Base-by-base conservation (phyloP, 2,329 filamentous ascomycete genomes). In the Clonostachys rhizophaga region DNA sequence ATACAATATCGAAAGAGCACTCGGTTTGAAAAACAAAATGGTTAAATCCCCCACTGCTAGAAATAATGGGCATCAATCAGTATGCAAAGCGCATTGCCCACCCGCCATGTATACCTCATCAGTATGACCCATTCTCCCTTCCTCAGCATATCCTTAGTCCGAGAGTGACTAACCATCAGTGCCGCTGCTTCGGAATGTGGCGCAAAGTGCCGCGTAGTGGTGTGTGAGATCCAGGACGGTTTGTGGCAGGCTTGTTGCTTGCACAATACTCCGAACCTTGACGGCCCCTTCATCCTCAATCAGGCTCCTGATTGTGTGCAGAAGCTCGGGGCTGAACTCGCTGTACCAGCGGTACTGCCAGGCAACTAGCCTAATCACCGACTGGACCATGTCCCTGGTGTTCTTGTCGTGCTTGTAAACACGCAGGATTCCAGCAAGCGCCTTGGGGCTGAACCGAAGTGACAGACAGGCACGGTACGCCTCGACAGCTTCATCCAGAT, bases 321-420 rank as follows among this genome's bases (percentile, higher is more conserved):
- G 79, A 40, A 99, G 78, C 54, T 91, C 85, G 1, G 94, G 94
- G 16, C 91, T 96, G 70, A 99, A 99, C 79, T 99, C 94, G 48
- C 91, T 96, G 72, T 99, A 99, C 94, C 94, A 99, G 56, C 94
- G 80, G 70, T 96, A 99, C 70, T 99, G 94, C 94, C 94, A 99
- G 12, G 92, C 94, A 34, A 97, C 89, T 40, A 99, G 74, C 45
- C 91, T 78, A 54, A 99, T 96, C 49, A 96, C 76, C n/a, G 89
- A 85, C 30, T 84, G 87, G 7, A 97, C 79, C 48, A 86, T 89
- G 50, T 91, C 87, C 51, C 90, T 76, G 5, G 89, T 91, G 67
- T 89, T 89, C 59, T 87, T 88, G 49, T 79, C 78, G 61, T 81
- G 81, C 67, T 95, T 87, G 56, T 91, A 90, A 43, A 89, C 78